Evolutionary conservation across 2,329 filamentous ascomycete genomes (phyloP).

Genomic region (Colletotrichum neosansevieriae): DNA sequence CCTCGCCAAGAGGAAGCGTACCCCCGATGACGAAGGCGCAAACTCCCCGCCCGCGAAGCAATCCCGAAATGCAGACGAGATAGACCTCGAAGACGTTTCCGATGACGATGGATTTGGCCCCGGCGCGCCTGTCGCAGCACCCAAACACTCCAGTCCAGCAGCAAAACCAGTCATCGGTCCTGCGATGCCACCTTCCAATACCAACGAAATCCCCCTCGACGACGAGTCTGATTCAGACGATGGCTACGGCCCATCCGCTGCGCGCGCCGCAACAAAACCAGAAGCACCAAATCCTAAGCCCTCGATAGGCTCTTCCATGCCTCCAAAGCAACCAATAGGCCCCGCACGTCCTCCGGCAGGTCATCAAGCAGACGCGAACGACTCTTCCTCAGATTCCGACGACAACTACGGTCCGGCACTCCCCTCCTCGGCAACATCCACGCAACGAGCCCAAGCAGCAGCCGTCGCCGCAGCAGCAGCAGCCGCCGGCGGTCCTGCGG

Average conservation of each 20-base stretch:
- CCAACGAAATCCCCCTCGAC: slow-evolving; percentile 56
- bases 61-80: slow-evolving; percentile 65
- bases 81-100: slow-evolving; percentile 57
- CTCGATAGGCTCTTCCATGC: slow-evolving; percentile 46
- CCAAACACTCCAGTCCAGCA: slow-evolving; percentile 2
- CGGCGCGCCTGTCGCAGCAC: slow-evolving; percentile 44
- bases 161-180: slow-evolving; percentile 45
- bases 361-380: slow-evolving; percentile 48
- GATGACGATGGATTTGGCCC: slow-evolving; percentile 59
- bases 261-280: slow-evolving; percentile 41
- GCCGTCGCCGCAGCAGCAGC: slow-evolving; percentile 48
- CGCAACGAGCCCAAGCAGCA: slow-evolving; percentile 50
- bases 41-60: slow-evolving; percentile 60
- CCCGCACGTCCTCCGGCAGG: slow-evolving; percentile 58
- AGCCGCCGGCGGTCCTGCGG: slow-evolving; percentile 50
- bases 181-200: slow-evolving; percentile 48
- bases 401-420: slow-evolving; percentile 72
- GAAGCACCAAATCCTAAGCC: slow-evolving; percentile 36
- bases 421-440: slow-evolving; percentile 55
- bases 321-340: slow-evolving; percentile 52
- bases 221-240: slow-evolving; percentile 50
- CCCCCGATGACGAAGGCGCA: slow-evolving; percentile 55
- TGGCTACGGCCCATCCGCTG: slow-evolving; percentile 46
- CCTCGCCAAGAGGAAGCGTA: slow-evolving; percentile 72
- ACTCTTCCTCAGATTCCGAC: slow-evolving; percentile 57